These are phyloP conservation scores for Pseudomonodictys pantanalensis DNA, from an alignment of 495 filamentous ascomycete species.

Conservation along the genomic window DNA sequence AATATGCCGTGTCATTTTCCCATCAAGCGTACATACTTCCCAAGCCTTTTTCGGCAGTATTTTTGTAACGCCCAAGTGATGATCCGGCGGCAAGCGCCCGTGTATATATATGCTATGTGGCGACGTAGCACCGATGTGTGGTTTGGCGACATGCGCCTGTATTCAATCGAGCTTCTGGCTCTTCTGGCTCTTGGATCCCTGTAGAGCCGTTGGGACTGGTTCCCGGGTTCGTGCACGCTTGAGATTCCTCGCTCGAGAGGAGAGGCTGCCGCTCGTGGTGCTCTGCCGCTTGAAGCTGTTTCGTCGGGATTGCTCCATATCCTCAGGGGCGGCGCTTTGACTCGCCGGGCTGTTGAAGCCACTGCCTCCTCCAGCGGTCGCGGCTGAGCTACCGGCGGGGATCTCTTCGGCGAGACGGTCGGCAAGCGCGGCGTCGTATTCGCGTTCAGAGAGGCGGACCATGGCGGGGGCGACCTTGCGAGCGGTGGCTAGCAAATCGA, in stretches of 20 bases:
- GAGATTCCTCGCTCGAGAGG: slow-evolving; percentile 2
- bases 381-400: slow-evolving; percentile 43
- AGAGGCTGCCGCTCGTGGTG: neutral
- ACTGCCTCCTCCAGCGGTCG: slow-evolving; percentile 43
- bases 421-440: slow-evolving; percentile 40
- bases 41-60: no score
- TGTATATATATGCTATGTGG: no score
- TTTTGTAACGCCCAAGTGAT: no score
- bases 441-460: slow-evolving; percentile 33
- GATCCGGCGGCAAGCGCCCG: no score
- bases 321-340: neutral
- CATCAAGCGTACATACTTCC: no score
- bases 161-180: slow-evolving; percentile 5
- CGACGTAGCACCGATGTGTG: no score
- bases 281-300: neutral
- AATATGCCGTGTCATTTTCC: no score
- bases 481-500: slow-evolving; percentile 41
- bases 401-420: slow-evolving; percentile 44
- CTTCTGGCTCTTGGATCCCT: neutral
- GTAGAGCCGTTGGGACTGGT: slow-evolving; percentile 9
- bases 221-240: slow-evolving; percentile 31
- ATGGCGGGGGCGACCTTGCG: slow-evolving; percentile 35
- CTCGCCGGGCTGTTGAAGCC: slow-evolving; percentile 39
- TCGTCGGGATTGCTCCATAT: neutral
- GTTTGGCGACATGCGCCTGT: no score